Conservation (phyloP, 2,329 filamentous ascomycete species). For the Metarhizium rileyi region DNA sequence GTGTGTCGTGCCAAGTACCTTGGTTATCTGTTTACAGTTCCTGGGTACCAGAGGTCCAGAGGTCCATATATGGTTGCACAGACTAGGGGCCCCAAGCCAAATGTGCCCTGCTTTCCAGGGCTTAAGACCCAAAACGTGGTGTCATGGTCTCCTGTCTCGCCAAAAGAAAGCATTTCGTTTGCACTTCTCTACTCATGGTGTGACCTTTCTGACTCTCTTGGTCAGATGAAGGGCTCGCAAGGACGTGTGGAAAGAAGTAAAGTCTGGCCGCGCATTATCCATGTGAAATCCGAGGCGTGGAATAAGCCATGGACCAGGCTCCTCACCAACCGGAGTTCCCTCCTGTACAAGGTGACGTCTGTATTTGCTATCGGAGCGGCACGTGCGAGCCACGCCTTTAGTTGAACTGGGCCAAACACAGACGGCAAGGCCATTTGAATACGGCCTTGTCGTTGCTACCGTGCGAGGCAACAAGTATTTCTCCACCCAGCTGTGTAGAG, state of each 20-base stretch:
- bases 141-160: not conserved
- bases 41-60: not conserved
- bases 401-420: not conserved
- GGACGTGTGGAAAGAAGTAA: not conserved
- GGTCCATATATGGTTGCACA: not conserved
- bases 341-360: slow-evolving; percentile 2
- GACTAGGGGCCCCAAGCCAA: not conserved
- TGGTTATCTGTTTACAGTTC: not conserved
- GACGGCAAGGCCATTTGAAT: not conserved
- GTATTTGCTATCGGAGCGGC: not conserved
- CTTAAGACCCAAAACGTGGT: not conserved
- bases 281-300: not conserved
- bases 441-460: not conserved
- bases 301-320: too few species aligned
- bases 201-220: not conserved
- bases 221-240: not conserved
- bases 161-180: not conserved
- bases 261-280: not conserved
- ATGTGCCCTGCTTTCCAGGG: not conserved
- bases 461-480: too few species aligned
- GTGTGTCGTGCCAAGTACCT: not conserved
- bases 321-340: not conserved
- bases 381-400: slow-evolving; percentile 6
- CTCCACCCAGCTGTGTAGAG: too few species aligned
- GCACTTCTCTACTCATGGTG: not conserved